Conservation (phyloP, 768 basidiomycete genomes). For the Russula sp. region DNA sequence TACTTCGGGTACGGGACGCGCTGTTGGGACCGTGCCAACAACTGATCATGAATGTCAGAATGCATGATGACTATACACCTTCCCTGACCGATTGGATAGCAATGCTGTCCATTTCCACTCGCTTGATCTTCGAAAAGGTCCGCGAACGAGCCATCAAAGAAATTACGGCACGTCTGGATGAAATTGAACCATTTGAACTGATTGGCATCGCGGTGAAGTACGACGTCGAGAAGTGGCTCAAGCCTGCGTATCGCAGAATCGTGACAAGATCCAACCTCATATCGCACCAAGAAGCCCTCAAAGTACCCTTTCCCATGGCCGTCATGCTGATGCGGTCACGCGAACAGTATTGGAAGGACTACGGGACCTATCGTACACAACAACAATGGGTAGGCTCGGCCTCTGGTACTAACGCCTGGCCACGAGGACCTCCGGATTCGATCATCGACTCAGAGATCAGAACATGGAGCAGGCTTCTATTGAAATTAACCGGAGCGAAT, state of each 20-base stretch:
- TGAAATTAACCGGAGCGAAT: background rate
- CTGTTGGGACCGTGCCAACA: background rate
- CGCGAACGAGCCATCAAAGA: constrained; percentile 27
- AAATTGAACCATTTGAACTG: constrained; percentile 27
- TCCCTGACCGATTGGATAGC: constrained; percentile 28
- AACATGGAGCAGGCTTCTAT: background rate
- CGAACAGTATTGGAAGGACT: constrained; percentile 15
- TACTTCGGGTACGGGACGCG: constrained; percentile 27
- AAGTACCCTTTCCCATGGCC: constrained; percentile 7
- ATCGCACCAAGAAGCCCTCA: constrained; percentile 9
- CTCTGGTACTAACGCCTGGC: background rate
- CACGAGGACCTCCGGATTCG: background rate
- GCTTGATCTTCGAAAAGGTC: constrained; percentile 24
- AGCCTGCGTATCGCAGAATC: constrained; percentile 23
- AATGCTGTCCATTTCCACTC: constrained; percentile 27
- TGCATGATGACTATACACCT: constrained; percentile 14
- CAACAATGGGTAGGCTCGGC: background rate
- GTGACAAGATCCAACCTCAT: constrained; percentile 12
- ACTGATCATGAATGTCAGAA: constrained; percentile 14
- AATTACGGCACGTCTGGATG: constrained; percentile 12
- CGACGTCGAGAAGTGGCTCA: constrained; percentile 31
- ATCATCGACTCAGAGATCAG: background rate
- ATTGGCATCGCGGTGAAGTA: constrained; percentile 29
- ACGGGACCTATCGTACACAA: too few species aligned
- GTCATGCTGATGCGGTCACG: constrained; percentile 25